A percentile compares a stretch with the other conserved stretches of the same genome.
These are phyloP conservation scores for Beauveria brongniartii DNA, from an alignment of 2,329 filamentous ascomycete species.

Conservation along the genomic window DNA sequence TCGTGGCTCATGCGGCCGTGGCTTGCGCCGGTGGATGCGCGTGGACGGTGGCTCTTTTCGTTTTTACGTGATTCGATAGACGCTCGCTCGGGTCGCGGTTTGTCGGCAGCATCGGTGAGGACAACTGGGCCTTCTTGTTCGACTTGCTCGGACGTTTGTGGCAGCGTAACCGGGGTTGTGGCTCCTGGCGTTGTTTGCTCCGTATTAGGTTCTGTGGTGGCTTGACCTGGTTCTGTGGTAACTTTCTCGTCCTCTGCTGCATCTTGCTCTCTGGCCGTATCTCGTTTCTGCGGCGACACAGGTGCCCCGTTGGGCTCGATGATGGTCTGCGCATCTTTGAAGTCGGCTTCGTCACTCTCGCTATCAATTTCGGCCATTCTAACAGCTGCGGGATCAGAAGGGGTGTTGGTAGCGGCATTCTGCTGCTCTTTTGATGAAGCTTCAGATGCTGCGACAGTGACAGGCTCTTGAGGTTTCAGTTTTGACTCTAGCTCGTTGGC, in stretches of 20 bases:
- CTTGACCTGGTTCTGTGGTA: not conserved
- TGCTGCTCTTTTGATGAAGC: constrained; percentile 16
- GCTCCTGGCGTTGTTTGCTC: not conserved
- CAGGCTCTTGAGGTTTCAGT: not conserved
- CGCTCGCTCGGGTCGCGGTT: constrained; percentile 5
- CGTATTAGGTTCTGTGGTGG: not conserved
- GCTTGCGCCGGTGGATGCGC: constrained; percentile 1
- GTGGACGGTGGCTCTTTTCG: not conserved
- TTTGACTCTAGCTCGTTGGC: constrained; percentile 2
- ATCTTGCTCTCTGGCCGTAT: not conserved
- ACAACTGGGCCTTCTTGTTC: not conserved
- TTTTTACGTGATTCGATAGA: not conserved
- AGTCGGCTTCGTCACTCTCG: constrained; percentile 32
- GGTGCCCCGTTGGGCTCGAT: constrained; percentile 19
- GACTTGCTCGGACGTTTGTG: not conserved
- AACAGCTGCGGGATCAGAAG: not conserved
- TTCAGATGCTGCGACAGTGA: constrained; percentile 5
- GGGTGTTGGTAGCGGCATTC: not conserved
- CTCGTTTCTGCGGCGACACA: constrained; percentile 19
- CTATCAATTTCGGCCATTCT: constrained; percentile 16
- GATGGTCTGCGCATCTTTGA: constrained; percentile 28
- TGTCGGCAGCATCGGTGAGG: constrained; percentile 8
- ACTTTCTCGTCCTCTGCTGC: not conserved
- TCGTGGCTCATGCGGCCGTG: constrained; percentile 6
- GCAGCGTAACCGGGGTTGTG: not conserved